Base-by-base conservation (phyloP, 345 rosid species). In the Salix brachista region DNA sequence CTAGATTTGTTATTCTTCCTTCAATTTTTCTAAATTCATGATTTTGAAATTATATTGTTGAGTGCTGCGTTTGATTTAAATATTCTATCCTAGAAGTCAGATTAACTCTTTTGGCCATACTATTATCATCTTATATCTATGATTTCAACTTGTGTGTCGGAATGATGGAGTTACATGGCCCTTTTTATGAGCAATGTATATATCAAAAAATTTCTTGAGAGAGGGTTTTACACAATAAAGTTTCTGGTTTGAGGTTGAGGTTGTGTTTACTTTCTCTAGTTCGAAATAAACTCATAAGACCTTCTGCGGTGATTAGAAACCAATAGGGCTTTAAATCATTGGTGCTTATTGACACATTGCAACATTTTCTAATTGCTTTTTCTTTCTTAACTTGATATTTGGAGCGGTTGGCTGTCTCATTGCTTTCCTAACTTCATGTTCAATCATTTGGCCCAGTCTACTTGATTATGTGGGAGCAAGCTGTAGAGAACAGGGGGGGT, bases 391-490 rank as follows among this genome's bases (percentile, higher is more conserved):
- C 75, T 58, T 75, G 65, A 30, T 46, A 67, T 26, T 60, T 73
- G 79, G 65, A 56, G 80, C n/a, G 50, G 64, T 64, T 77, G 75
- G 76, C 74, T 65, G 37, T 62, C 66, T 67, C n/a, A n/a, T 65
- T 30, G 23, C 58, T n/a, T 71, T 14, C 65, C 23, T 16, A 50
- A 42, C 37, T 46, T 30, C 42, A 36, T 41, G 46, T 42, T 3
- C 25, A 60, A 13, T 32, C 70, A 23, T 46, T 28, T 42, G 32
- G 61, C 44, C 4, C n/a, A 30, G 46, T 73, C 50, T 28, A 18
- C 64, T 61, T n/a, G 71, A 17, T 71, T 36, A 36, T 50, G 2
- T 58, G 16, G 66, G 32, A 14, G 6, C 19, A 26, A 70, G 26
- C 36, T 3, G 67, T 6, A n/a, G 61, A 44, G 69, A 37, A 56